Evolutionary conservation across 768 basidiomycete species (phyloP).

Genomic region (Pulveroboletus sp.): DNA sequence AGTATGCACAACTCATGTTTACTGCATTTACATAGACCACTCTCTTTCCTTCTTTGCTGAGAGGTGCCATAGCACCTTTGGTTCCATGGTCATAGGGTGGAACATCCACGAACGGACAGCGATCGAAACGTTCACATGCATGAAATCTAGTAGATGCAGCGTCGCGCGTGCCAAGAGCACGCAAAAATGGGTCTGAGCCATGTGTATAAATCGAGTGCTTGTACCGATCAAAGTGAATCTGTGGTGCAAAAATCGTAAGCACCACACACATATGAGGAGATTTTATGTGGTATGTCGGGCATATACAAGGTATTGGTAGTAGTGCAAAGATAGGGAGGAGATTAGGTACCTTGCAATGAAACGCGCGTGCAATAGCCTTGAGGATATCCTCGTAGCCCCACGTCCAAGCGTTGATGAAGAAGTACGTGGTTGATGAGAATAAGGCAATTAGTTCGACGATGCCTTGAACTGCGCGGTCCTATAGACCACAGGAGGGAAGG

Average conservation of each 20-base stretch:
- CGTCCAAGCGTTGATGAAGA: constrained; percentile 93
- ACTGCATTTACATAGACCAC: constrained; percentile 87
- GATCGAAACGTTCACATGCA: constrained; percentile 82
- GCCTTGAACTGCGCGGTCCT: constrained; percentile 65
- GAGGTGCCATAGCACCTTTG: constrained; percentile 16
- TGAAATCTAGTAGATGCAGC: constrained; percentile 74
- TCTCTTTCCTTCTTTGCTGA: constrained; percentile 43
- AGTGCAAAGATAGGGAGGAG: neutral
- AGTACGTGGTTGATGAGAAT: constrained; percentile 61
- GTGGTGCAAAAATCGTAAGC: constrained; percentile 4
- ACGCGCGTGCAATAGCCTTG: constrained; percentile 65
- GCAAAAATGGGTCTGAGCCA: constrained; percentile 56
- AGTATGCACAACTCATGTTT: constrained; percentile 55
- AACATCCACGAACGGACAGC: constrained; percentile 60
- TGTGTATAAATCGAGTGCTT: constrained; percentile 65
- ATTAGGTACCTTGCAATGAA: constrained; percentile 50
- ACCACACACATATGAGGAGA: constrained; percentile 1
- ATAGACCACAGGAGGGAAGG: neutral
- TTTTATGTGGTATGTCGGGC: neutral
- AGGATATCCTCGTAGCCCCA: constrained; percentile 95
- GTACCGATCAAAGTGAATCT: constrained; percentile 92
- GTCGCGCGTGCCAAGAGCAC: constrained; percentile 56
- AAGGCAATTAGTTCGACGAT: constrained; percentile 65
- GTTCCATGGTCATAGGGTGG: constrained; percentile 18
- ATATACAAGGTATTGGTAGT: neutral